Percentiles rank a stretch among this genome's conserved stretches.
Conservation (phyloP, 352 stramenopile species). For the Elongisporangium undulatum region DNA sequence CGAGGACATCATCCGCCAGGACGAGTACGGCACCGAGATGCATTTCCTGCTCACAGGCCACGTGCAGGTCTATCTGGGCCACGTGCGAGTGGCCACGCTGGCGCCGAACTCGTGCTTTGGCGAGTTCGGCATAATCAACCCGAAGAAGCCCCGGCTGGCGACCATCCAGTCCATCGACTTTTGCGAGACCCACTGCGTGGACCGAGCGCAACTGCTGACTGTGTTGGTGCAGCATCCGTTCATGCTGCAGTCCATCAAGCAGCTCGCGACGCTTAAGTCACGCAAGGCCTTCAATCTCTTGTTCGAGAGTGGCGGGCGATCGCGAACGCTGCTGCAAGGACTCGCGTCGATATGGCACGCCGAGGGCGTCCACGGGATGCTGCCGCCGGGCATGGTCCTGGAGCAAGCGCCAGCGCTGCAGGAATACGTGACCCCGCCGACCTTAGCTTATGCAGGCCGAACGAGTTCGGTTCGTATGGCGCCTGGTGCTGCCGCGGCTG, state of each 20-base stretch:
- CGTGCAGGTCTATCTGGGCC: conserved; percentile 64
- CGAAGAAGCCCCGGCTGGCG: conserved; percentile 51
- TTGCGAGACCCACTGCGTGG: conserved; percentile 69
- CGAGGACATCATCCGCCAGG: conserved; percentile 74
- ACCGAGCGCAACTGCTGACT: conserved; percentile 40
- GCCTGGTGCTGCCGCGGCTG: not conserved
- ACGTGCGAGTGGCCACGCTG: conserved; percentile 56
- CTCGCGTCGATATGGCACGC: conserved; percentile 59
- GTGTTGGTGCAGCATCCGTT: conserved; percentile 51
- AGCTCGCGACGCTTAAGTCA: conserved; percentile 44
- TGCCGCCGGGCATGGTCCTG: conserved; percentile 24
- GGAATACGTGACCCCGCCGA: conserved; percentile 20
- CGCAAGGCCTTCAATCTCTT: conserved; percentile 53
- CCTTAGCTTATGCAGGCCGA: not conserved
- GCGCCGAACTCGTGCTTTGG: conserved; percentile 74
- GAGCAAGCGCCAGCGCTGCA: conserved; percentile 40
- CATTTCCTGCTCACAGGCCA: conserved; percentile 79
- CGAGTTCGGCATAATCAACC: conserved; percentile 79
- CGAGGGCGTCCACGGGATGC: conserved; percentile 39
- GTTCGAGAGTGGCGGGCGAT: conserved; percentile 53
- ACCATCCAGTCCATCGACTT: conserved; percentile 80
- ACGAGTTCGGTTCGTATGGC: not conserved
- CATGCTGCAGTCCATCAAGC: conserved; percentile 50
- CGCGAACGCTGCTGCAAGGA: conserved; percentile 53
- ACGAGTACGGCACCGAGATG: conserved; percentile 80